Conservation (phyloP, 805 yeast species). For the Lipomyces chichibuensis region DNA sequence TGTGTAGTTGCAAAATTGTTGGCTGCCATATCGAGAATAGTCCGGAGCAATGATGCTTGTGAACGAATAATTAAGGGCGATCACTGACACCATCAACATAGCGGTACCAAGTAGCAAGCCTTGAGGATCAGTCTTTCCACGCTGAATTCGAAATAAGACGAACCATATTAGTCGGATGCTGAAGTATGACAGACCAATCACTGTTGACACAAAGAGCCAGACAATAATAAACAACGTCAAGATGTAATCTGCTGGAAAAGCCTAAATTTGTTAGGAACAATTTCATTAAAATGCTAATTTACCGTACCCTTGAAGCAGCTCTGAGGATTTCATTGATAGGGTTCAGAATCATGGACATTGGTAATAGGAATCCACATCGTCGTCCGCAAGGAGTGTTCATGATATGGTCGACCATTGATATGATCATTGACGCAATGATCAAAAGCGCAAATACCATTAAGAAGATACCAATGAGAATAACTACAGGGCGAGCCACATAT, state of each 20-base stretch:
- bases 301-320: slow-evolving; percentile 26
- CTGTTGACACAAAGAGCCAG: slow-evolving; percentile 34
- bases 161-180: slow-evolving; percentile 36
- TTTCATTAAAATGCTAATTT: neutral
- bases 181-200: slow-evolving; percentile 35
- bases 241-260: slow-evolving; percentile 36
- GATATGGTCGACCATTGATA: slow-evolving; percentile 34
- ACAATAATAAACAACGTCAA: slow-evolving; percentile 30
- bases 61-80: slow-evolving; percentile 35
- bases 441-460: slow-evolving; percentile 28
- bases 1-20: slow-evolving; percentile 29
- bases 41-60: slow-evolving; percentile 36
- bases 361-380: slow-evolving; percentile 32
- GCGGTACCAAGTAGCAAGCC: slow-evolving; percentile 33
- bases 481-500: slow-evolving; percentile 24
- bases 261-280: slow-evolving; percentile 3
- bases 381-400: slow-evolving; percentile 33
- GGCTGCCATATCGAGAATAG: slow-evolving; percentile 35
- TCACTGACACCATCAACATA: slow-evolving; percentile 35
- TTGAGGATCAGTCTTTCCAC: slow-evolving; percentile 36
- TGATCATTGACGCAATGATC: slow-evolving; percentile 32
- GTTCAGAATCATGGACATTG: slow-evolving; percentile 25
- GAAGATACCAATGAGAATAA: slow-evolving; percentile 28
- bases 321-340: slow-evolving; percentile 33
- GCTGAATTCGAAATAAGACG: slow-evolving; percentile 34